phyloP scores from a whole-genome alignment of 73 alveolate species.

The Effrenium voratum region DNA sequence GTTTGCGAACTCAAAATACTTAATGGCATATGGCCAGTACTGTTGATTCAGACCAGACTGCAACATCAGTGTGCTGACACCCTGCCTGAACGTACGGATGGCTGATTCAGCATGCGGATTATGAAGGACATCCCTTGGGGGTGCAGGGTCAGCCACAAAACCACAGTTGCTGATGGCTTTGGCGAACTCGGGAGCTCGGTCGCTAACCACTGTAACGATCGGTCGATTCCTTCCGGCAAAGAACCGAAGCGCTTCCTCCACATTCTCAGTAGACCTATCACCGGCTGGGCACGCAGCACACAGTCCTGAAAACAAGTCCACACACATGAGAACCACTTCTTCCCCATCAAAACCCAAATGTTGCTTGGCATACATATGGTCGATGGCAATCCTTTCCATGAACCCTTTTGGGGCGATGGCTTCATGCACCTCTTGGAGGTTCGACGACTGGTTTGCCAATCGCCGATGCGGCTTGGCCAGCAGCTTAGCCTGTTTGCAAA shows the following conservation, averaged over 20 bases:
- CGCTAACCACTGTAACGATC: slow-evolving; percentile 11
- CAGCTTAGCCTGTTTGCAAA: neutral
- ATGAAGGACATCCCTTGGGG: neutral
- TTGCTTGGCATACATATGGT: neutral
- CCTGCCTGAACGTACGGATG: slow-evolving; percentile 12
- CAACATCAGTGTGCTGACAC: neutral
- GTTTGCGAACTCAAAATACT: neutral
- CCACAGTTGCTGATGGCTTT: neutral
- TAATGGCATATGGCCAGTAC: neutral
- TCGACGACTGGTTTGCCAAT: neutral
- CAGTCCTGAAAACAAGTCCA: slow-evolving; percentile 20
- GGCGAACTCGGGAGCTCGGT: slow-evolving; percentile 27
- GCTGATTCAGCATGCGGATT: slow-evolving; percentile 32
- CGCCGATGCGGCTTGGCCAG: neutral
- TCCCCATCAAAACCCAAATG: neutral
- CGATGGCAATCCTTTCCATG: neutral
- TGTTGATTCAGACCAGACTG: neutral
- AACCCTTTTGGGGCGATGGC: neutral
- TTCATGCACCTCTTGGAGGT: neutral
- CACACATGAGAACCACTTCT: neutral
- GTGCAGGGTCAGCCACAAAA: slow-evolving; percentile 24
- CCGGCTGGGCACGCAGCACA: neutral
- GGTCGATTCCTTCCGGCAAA: neutral
- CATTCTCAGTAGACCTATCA: neutral
- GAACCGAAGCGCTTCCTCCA: neutral